These are phyloP conservation scores for Lasiodiplodia sp. DNA, from an alignment of 2,329 filamentous ascomycete species.

Conservation along the genomic window DNA sequence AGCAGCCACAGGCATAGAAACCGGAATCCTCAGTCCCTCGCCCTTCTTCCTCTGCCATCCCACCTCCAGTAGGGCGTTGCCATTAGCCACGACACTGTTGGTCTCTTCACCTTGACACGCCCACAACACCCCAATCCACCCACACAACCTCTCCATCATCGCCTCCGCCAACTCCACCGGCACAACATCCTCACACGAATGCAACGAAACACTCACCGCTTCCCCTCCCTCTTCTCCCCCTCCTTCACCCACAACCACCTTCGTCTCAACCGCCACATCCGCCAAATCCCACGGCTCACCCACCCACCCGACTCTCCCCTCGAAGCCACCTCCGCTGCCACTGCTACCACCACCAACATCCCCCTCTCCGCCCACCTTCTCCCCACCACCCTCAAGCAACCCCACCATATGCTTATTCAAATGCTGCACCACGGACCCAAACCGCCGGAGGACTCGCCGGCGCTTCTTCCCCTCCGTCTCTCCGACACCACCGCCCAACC, in stretches of 20 bases:
- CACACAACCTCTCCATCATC: neutral
- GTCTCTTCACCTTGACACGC: no score
- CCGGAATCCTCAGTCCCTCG: neutral
- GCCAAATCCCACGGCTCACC: neutral
- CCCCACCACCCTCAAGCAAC: neutral
- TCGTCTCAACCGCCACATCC: neutral
- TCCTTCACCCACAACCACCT: neutral
- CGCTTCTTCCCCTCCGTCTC: neutral
- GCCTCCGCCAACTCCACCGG: neutral
- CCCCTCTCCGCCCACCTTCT: no score
- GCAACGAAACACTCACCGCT: neutral
- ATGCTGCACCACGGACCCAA: neutral
- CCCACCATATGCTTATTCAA: neutral
- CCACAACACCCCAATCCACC: neutral
- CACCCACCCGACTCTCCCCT: neutral
- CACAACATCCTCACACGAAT: neutral
- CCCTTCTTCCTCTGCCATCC: neutral
- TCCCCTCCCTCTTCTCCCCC: no score
- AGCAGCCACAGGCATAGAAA: no score
- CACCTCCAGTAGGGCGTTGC: no score
- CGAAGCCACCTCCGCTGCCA: neutral
- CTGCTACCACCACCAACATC: neutral
- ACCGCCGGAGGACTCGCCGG: neutral
- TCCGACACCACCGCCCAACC: no score
- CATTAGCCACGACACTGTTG: no score